Percentiles rank a stretch among this genome's conserved stretches.
phyloP scores from a whole-genome alignment of 2,329 filamentous ascomycete genomes.

The Clarireedia paspali region DNA sequence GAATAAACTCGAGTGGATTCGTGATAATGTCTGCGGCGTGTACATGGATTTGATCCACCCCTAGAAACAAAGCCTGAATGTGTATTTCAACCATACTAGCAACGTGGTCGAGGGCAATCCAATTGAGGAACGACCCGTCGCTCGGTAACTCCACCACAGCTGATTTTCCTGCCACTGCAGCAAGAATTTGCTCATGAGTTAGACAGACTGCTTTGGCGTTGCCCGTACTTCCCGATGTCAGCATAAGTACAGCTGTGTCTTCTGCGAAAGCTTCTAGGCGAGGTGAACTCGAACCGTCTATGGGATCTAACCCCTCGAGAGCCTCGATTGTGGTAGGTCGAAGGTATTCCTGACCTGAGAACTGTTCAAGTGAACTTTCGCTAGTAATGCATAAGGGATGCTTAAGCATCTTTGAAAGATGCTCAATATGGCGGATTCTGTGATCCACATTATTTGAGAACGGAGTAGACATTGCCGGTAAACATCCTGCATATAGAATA shows the following conservation, averaged over 20 bases:
- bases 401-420: too few relatives aligned
- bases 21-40: conserved; percentile 34
- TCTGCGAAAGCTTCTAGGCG: too few relatives aligned
- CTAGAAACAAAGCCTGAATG: conserved; percentile 37
- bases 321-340: too few relatives aligned
- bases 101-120: conserved; percentile 45
- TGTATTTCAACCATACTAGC: conserved; percentile 45
- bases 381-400: too few relatives aligned
- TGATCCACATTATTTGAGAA: too few relatives aligned
- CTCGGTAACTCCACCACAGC: conserved; percentile 21
- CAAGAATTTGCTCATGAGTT: conserved; percentile 35
- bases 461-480: too few relatives aligned
- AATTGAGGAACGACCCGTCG: conserved; percentile 30
- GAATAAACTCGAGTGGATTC: conserved; percentile 34
- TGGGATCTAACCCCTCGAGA: too few relatives aligned
- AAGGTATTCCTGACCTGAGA: too few relatives aligned
- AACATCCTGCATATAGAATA: too few relatives aligned
- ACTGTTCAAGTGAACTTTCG: too few relatives aligned
- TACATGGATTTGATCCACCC: conserved; percentile 39
- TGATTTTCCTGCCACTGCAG: conserved; percentile 35
- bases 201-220: conserved; percentile 42
- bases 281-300: too few relatives aligned
- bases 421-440: too few relatives aligned
- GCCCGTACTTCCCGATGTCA: conserved; percentile 47
- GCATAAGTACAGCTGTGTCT: conserved; percentile 34